These are phyloP conservation scores for Cubamyces lactineus DNA, from an alignment of 768 basidiomycete genomes.

Conservation along the genomic window DNA sequence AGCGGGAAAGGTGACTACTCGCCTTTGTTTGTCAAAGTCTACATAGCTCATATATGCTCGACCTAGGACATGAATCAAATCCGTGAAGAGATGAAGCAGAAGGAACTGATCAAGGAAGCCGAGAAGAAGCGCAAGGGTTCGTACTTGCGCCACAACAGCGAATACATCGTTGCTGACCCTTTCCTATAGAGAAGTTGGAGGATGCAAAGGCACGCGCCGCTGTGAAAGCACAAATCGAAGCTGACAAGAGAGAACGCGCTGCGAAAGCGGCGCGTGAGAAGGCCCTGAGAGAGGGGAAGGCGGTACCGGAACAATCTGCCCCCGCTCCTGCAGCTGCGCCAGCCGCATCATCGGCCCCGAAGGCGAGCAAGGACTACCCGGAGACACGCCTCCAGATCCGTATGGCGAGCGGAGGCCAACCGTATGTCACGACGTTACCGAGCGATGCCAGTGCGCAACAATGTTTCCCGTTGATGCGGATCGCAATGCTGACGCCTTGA, in stretches of 20 bases:
- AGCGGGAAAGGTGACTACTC: slow-evolving; percentile 65
- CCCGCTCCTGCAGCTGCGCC: slow-evolving; percentile 38
- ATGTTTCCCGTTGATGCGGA: background rate
- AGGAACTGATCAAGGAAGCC: slow-evolving; percentile 83
- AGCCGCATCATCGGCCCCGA: slow-evolving; percentile 40
- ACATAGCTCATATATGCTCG: background rate
- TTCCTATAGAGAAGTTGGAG: slow-evolving; percentile 76
- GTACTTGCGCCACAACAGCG: background rate
- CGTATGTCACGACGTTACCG: slow-evolving; percentile 78
- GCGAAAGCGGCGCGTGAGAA: slow-evolving; percentile 91
- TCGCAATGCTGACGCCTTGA: background rate
- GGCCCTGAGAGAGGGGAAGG: slow-evolving; percentile 80
- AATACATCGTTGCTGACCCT: background rate
- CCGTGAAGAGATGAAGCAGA: slow-evolving; percentile 75
- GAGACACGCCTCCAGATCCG: slow-evolving; percentile 92
- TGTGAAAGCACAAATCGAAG: slow-evolving; percentile 92
- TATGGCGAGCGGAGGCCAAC: slow-evolving; percentile 77
- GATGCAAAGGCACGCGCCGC: slow-evolving; percentile 86
- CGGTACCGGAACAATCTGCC: slow-evolving; percentile 39
- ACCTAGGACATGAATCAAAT: slow-evolving; percentile 70
- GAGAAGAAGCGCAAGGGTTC: slow-evolving; percentile 79
- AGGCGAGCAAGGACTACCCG: slow-evolving; percentile 74
- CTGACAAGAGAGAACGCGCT: slow-evolving; percentile 86
- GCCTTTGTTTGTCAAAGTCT: background rate
- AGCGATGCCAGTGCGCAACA: slow-evolving; percentile 71